phyloP scores from a whole-genome alignment of 163 green algal species.

The Trebouxiophyceae sp. region DNA sequence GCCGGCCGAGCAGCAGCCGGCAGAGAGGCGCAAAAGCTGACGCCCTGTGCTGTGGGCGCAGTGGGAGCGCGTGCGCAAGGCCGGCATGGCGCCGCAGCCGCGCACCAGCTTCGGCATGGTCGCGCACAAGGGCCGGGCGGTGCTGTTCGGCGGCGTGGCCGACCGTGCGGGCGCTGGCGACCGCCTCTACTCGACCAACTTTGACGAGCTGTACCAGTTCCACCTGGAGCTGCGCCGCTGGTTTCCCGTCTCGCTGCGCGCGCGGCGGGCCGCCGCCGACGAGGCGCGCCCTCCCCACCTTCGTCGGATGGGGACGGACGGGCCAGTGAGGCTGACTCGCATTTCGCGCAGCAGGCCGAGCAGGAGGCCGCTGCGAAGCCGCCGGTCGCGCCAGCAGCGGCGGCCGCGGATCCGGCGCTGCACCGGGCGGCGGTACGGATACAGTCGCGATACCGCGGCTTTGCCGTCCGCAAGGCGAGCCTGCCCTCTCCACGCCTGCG shows the following conservation, averaged over 20 bases:
- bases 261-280: no score
- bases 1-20: no score
- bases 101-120: slow-evolving; percentile 76
- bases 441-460: slow-evolving; percentile 64
- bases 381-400: neutral
- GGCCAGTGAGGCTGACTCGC: no score
- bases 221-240: slow-evolving; percentile 67
- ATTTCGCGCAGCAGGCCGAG: no score
- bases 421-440: slow-evolving; percentile 60
- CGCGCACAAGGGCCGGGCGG: slow-evolving; percentile 60
- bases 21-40: no score
- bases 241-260: slow-evolving; percentile 54
- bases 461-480: slow-evolving; percentile 69
- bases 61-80: slow-evolving; percentile 85
- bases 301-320: no score
- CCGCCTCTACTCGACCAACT: slow-evolving; percentile 77
- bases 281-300: no score
- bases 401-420: slow-evolving; percentile 40
- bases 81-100: slow-evolving; percentile 69
- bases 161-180: slow-evolving; percentile 72
- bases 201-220: slow-evolving; percentile 91
- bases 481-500: no score
- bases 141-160: slow-evolving; percentile 89
- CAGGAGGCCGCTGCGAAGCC: slow-evolving; percentile 1
- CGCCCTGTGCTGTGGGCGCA: no score